A percentile compares a stretch with the other conserved stretches of the same genome.
These are phyloP conservation scores for Clonostachys rhizophaga DNA, from an alignment of 2,329 filamentous ascomycete species.

Conservation along the genomic window DNA sequence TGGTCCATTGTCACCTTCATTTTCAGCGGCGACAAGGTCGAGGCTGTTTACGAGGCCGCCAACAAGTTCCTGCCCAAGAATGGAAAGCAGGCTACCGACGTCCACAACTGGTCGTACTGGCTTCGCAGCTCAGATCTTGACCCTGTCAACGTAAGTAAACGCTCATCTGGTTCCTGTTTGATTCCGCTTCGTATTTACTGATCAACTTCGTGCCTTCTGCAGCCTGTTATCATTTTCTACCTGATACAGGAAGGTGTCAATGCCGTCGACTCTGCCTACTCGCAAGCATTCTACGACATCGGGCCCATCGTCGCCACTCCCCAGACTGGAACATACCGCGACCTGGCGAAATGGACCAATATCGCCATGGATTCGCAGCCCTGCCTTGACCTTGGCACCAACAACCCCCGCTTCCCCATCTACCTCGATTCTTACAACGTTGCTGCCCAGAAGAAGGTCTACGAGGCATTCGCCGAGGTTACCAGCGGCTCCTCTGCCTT, in stretches of 20 bases:
- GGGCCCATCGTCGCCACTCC: constrained; percentile 24
- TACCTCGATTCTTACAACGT: constrained; percentile 32
- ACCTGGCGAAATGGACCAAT: constrained; percentile 37
- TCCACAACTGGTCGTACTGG: constrained; percentile 48
- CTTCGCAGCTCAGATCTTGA: constrained; percentile 31
- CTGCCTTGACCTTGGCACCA: constrained; percentile 33
- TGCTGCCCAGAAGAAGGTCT: constrained; percentile 16
- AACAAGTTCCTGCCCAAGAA: constrained; percentile 38
- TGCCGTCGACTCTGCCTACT: constrained; percentile 29
- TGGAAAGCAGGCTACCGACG: constrained; percentile 32
- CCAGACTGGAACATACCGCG: constrained; percentile 31
- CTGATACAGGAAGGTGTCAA: constrained; percentile 36
- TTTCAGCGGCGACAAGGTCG: constrained; percentile 43
- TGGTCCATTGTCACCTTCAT: constrained; percentile 39
- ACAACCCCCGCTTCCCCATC: constrained; percentile 36
- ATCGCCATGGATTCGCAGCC: constrained; percentile 26
- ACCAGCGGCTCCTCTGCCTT: constrained; percentile 16
- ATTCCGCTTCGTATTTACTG: not conserved
- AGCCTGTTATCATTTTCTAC: constrained; percentile 33
- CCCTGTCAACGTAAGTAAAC: constrained; percentile 26
- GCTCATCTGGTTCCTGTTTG: not conserved
- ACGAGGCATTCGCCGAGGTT: constrained; percentile 21
- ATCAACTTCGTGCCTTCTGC: not conserved
- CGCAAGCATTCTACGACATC: constrained; percentile 34
- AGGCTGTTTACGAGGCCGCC: constrained; percentile 36